Percentiles rank a stretch among this genome's conserved stretches.
Evolutionary conservation across 257 asterid species (phyloP).

Genomic region (Ajuga chamaepitys): DNA sequence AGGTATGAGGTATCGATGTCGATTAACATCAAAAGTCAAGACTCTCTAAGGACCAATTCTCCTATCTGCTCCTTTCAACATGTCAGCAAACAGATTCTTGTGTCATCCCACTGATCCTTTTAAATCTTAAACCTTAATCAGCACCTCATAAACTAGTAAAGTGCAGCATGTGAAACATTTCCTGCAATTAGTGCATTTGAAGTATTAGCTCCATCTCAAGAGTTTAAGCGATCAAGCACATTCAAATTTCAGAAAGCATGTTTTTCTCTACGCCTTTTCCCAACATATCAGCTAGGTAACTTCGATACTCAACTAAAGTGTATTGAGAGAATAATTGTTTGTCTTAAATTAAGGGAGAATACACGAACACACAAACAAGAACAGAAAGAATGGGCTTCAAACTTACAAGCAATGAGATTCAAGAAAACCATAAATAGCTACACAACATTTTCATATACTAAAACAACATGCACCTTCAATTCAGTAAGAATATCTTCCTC

Average conservation of each 20-base stretch:
- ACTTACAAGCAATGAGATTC: constrained; percentile 2
- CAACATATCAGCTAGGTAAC: background rate
- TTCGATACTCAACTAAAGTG: background rate
- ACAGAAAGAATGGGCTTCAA: background rate
- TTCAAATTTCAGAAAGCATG: background rate
- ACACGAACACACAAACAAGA: background rate
- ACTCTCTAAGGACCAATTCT: background rate
- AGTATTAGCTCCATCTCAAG: constrained; percentile 7
- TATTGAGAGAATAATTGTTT: background rate
- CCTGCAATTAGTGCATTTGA: constrained; percentile 23
- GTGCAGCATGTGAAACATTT: constrained; percentile 9
- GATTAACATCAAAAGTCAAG: constrained; percentile 23
- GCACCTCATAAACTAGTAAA: background rate
- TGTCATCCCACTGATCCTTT: constrained; percentile 4
- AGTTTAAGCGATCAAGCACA: background rate
- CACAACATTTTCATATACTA: background rate
- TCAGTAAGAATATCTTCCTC: background rate
- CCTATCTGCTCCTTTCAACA: background rate
- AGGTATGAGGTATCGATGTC: constrained; percentile 17
- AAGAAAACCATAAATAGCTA: background rate
- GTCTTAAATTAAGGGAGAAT: background rate
- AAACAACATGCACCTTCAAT: background rate
- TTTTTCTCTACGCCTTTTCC: constrained; percentile 1
- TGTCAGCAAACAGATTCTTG: constrained; percentile 6
- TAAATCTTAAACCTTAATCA: background rate